A percentile compares a stretch with the other conserved stretches of the same genome.
phyloP scores from a whole-genome alignment of 441 rosid species.

The Isatis lusitanica region DNA sequence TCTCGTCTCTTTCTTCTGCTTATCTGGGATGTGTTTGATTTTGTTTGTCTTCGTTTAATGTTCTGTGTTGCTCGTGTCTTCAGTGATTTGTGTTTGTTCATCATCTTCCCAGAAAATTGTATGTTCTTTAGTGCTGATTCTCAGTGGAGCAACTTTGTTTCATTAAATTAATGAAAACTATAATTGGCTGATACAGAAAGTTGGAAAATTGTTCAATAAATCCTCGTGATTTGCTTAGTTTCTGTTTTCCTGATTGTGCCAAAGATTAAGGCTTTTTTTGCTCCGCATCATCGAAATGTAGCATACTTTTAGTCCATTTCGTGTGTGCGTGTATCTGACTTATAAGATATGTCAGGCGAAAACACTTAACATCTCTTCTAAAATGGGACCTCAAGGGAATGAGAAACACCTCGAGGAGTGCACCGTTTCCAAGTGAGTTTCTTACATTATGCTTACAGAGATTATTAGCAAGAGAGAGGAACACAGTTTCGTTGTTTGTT shows the following conservation, averaged over 20 bases:
- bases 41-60: neutral
- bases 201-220: neutral
- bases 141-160: too few species aligned
- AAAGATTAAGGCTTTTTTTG: neutral
- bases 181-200: neutral
- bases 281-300: neutral
- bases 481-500: neutral
- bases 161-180: neutral
- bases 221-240: neutral
- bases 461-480: neutral
- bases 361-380: neutral
- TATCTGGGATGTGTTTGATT: neutral
- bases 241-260: neutral
- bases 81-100: neutral
- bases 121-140: neutral
- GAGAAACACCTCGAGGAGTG: slow-evolving; percentile 40
- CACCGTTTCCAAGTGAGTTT: slow-evolving; percentile 38
- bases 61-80: neutral
- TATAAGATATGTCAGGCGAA: neutral
- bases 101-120: neutral
- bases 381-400: slow-evolving; percentile 28
- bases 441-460: neutral
- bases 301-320: neutral
- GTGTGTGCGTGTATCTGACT: neutral
- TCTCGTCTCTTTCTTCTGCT: neutral